Evolutionary conservation across 345 rosid species (phyloP).

Genomic region (Rubroshorea leprosula): DNA sequence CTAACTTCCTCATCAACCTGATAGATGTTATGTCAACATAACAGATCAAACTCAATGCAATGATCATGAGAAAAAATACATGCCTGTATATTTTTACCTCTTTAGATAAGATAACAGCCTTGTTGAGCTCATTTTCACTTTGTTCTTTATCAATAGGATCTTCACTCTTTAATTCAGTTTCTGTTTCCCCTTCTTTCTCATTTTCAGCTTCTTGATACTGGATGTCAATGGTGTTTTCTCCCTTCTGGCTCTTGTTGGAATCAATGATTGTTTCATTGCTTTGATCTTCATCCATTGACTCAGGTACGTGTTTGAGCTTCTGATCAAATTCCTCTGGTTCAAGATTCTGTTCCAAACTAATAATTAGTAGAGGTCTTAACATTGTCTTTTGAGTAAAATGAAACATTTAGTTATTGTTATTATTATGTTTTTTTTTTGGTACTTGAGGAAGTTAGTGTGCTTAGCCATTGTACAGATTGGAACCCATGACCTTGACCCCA

Average conservation of each 20-base stretch:
- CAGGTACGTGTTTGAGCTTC: conserved; percentile 15
- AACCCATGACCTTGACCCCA: neutral
- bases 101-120: conserved; percentile 25
- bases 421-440: neutral
- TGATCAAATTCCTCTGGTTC: conserved; percentile 10
- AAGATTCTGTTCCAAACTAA: conserved; percentile 24
- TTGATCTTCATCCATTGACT: conserved; percentile 19
- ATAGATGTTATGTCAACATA: conserved; percentile 3
- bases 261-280: conserved; percentile 13
- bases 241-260: conserved; percentile 7
- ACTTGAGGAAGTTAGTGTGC: neutral
- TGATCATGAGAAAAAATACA: neutral
- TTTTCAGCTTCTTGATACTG: conserved; percentile 16
- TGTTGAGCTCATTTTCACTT: conserved; percentile 20
- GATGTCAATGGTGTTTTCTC: conserved; percentile 9
- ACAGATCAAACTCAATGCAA: conserved; percentile 5
- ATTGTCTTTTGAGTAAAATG: neutral
- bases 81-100: conserved; percentile 28
- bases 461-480: too few relatives aligned
- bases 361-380: conserved; percentile 13
- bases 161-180: conserved; percentile 17
- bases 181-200: conserved; percentile 19
- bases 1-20: conserved; percentile 26
- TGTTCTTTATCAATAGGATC: conserved; percentile 20
- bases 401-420: too few relatives aligned